Evolutionary conservation across 768 basidiomycete species (phyloP).

Genomic region (Lenzites betulinus): DNA sequence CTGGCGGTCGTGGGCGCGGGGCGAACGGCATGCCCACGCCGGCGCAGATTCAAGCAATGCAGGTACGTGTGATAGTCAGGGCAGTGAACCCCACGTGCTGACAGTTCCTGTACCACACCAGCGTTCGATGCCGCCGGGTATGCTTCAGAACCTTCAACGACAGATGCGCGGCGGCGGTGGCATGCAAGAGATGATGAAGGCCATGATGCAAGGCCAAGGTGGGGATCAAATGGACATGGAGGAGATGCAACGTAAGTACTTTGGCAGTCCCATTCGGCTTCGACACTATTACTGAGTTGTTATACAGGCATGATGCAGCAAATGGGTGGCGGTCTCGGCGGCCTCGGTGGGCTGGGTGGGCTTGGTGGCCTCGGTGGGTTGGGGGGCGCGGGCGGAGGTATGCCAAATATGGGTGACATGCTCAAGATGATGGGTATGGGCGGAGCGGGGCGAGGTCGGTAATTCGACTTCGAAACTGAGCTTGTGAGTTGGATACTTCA

Average conservation of each 20-base stretch:
- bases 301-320: conserved; percentile 81
- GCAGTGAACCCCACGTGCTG: too few relatives aligned
- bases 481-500: conserved; percentile 11
- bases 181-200: conserved; percentile 98
- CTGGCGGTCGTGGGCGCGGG: conserved; percentile 84
- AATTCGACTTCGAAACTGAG: background rate
- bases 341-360: conserved; percentile 51
- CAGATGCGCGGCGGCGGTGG: conserved; percentile 81
- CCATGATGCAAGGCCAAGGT: conserved; percentile 95
- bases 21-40: conserved; percentile 89
- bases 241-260: conserved; percentile 83
- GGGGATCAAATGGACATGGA: conserved; percentile 92
- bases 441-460: conserved; percentile 21
- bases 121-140: conserved; percentile 93
- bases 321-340: conserved; percentile 65
- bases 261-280: background rate
- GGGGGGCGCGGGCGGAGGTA: conserved; percentile 62
- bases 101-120: conserved; percentile 31
- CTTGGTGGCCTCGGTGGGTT: conserved; percentile 57
- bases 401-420: conserved; percentile 76
- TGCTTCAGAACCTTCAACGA: conserved; percentile 91
- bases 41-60: conserved; percentile 93
- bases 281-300: background rate
- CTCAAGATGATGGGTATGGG: conserved; percentile 89
- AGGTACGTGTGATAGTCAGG: conserved; percentile 50